These are phyloP conservation scores for Boechera retrofracta DNA, from an alignment of 345 rosid species.

Conservation along the genomic window DNA sequence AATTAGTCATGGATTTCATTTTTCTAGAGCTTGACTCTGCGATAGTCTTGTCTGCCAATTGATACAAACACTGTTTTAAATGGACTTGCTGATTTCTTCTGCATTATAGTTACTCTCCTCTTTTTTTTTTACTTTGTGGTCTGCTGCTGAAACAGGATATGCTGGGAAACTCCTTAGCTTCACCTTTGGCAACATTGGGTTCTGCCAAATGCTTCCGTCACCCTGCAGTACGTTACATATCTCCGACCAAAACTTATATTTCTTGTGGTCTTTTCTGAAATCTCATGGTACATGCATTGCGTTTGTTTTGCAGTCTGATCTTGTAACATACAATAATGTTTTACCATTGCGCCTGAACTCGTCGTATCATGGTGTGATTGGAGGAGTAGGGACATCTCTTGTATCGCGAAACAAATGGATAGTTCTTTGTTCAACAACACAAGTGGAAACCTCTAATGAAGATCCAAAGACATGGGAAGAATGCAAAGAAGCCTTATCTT, in stretches of 20 bases:
- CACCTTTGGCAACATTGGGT: conserved; percentile 55
- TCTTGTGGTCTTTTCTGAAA: conserved; percentile 9
- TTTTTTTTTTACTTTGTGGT: not conserved
- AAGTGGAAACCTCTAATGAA: conserved; percentile 49
- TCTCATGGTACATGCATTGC: not conserved
- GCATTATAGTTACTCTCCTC: not conserved
- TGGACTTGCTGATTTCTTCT: not conserved
- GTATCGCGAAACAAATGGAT: conserved; percentile 53
- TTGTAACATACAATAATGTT: conserved; percentile 39
- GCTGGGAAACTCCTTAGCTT: conserved; percentile 63
- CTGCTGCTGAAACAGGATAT: conserved; percentile 52
- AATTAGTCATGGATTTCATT: not conserved
- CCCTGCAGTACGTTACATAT: conserved; percentile 46
- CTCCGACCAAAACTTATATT: not conserved
- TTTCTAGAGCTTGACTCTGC: not conserved
- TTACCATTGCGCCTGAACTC: conserved; percentile 38
- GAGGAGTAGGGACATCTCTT: conserved; percentile 31
- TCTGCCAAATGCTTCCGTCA: conserved; percentile 30
- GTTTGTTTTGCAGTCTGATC: conserved; percentile 56
- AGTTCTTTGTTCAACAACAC: conserved; percentile 48
- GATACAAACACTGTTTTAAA: conserved; percentile 12
- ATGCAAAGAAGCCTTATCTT: conserved; percentile 69
- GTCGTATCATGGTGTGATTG: conserved; percentile 25
- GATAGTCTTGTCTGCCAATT: not conserved
- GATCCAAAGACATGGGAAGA: conserved; percentile 79